A percentile compares a stretch with the other conserved stretches of the same genome.
phyloP scores from a whole-genome alignment of 257 asterid genomes.

The Solanum paucissectum region DNA sequence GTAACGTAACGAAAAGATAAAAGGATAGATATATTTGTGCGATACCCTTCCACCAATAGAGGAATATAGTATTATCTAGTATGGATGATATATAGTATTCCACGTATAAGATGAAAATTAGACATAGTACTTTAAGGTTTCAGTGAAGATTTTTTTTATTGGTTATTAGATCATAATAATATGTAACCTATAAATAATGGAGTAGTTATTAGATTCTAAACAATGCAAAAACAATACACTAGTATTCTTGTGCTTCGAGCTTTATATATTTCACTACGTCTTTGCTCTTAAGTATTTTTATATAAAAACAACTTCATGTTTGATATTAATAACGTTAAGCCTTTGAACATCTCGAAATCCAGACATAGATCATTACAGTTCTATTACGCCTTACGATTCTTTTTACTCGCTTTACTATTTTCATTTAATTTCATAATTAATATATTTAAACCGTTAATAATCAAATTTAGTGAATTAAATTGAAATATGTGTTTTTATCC shows the following conservation, averaged over 20 bases:
- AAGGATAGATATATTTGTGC: background rate
- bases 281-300: no score
- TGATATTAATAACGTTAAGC: background rate
- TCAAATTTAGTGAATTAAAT: background rate
- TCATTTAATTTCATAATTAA: no score
- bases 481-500: background rate
- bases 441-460: no score
- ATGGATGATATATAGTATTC: background rate
- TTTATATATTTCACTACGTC: no score
- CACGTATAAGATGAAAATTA: background rate
- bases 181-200: background rate
- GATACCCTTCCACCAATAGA: background rate
- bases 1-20: background rate
- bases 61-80: background rate
- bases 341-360: background rate
- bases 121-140: no score
- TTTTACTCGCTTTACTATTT: background rate
- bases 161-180: no score
- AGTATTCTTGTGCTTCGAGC: no score
- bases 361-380: rapidly evolving
- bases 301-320: background rate
- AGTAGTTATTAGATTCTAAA: no score
- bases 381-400: no score
- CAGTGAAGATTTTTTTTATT: no score
- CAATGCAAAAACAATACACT: no score